These are phyloP conservation scores for Epichloe gansuensis DNA, from an alignment of 2,329 filamentous ascomycete genomes.

Conservation along the genomic window DNA sequence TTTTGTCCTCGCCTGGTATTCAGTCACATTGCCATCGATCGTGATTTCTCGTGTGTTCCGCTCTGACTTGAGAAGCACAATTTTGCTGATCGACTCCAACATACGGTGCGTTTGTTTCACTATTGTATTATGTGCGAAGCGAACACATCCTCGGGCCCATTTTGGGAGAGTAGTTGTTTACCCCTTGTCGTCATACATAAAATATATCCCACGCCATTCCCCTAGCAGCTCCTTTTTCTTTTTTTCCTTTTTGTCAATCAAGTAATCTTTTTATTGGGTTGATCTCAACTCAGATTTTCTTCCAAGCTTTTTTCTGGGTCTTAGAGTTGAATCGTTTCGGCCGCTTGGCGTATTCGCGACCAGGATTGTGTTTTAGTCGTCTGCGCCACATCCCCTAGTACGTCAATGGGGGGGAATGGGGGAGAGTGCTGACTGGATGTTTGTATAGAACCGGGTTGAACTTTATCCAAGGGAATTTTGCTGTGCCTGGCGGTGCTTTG, in stretches of 20 bases:
- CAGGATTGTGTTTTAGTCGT: background rate
- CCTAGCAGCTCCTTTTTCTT: background rate
- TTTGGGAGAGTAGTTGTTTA: background rate
- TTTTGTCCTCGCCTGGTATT: background rate
- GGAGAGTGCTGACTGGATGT: constrained; percentile 4
- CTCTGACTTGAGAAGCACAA: background rate
- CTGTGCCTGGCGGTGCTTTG: background rate
- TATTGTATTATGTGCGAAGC: background rate
- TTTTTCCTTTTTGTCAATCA: background rate
- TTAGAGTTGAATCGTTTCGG: constrained; percentile 1
- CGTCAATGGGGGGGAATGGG: background rate
- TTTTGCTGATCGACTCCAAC: background rate
- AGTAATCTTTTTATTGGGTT: background rate
- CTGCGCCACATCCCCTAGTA: constrained; percentile 4
- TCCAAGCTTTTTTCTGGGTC: background rate
- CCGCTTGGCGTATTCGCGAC: background rate
- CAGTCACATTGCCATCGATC: background rate
- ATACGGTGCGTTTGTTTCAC: constrained; percentile 1
- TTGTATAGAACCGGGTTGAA: constrained; percentile 1
- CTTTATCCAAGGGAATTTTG: background rate
- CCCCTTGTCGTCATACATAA: background rate
- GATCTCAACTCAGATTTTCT: background rate
- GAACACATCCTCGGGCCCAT: background rate
- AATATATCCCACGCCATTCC: no score
- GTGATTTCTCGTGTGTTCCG: background rate